phyloP scores from a whole-genome alignment of 179 eudicot genomes.

The Silene noctiflora region DNA sequence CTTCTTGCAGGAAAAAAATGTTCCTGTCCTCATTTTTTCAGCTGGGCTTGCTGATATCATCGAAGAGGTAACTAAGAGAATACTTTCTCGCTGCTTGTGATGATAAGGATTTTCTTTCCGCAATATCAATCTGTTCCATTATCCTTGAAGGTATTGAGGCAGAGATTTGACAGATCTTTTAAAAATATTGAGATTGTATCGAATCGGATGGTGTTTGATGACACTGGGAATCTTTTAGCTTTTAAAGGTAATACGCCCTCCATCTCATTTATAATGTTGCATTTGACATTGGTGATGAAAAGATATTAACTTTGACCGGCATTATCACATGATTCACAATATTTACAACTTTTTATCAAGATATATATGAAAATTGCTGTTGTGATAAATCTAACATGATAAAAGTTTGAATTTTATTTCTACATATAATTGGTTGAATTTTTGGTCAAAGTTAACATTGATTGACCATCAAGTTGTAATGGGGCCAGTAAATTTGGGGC shows the following conservation, averaged over 20 bases:
- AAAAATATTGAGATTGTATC: slow-evolving; percentile 80
- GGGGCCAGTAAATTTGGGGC: neutral
- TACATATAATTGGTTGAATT: neutral
- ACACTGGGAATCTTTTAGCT: slow-evolving; percentile 53
- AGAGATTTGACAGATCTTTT: slow-evolving; percentile 69
- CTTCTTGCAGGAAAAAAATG: slow-evolving; percentile 56
- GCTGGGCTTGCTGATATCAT: slow-evolving; percentile 95
- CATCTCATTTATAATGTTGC: too few relatives aligned
- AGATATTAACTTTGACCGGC: neutral
- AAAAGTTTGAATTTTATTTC: neutral
- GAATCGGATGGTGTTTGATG: slow-evolving; percentile 80
- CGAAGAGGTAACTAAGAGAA: slow-evolving; percentile 56
- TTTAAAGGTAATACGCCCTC: slow-evolving; percentile 59
- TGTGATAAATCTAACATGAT: neutral
- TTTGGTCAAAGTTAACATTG: neutral
- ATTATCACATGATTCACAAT: neutral
- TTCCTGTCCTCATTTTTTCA: slow-evolving; percentile 85
- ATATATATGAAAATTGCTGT: neutral
- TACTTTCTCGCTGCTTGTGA: neutral
- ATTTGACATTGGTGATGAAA: too few relatives aligned
- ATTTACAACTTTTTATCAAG: neutral
- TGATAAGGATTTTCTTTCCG: neutral
- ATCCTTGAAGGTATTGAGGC: slow-evolving; percentile 65
- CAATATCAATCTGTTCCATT: slow-evolving; percentile 14
- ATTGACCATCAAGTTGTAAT: neutral